phyloP scores from a whole-genome alignment of 495 filamentous ascomycete genomes.

The Cudoniella acicularis region DNA sequence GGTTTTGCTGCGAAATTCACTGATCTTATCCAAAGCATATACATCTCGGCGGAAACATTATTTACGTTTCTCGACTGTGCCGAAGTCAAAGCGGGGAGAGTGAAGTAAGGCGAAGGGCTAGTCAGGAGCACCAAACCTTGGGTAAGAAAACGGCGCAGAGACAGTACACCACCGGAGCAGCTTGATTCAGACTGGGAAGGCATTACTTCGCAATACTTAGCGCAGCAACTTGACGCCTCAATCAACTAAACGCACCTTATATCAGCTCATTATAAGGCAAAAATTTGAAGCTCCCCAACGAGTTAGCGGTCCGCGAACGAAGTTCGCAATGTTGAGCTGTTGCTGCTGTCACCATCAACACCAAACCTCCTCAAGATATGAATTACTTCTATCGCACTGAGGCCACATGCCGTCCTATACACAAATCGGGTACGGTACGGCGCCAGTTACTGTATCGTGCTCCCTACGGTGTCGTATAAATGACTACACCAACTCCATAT shows the following conservation, averaged over 20 bases:
- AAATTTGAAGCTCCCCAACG: slow-evolving; percentile 15
- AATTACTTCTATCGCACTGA: no score
- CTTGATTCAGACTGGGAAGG: slow-evolving; percentile 15
- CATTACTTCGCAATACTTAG: no score
- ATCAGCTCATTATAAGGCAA: slow-evolving; percentile 17
- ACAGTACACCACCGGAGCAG: slow-evolving; percentile 19
- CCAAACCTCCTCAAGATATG: no score
- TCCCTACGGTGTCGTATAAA: no score
- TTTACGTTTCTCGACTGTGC: slow-evolving; percentile 3
- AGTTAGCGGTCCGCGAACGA: slow-evolving; percentile 13
- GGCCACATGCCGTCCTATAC: no score
- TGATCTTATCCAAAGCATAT: slow-evolving; percentile 8
- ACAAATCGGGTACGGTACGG: no score
- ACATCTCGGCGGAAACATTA: slow-evolving; percentile 10
- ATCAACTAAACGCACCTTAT: slow-evolving; percentile 11
- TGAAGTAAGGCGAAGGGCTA: slow-evolving; percentile 9
- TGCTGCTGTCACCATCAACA: no score
- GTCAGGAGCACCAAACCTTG: slow-evolving; percentile 7
- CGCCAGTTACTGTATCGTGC: no score
- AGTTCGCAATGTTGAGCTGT: slow-evolving; percentile 21
- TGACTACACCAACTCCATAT: no score
- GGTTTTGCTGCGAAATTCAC: slow-evolving; percentile 2
- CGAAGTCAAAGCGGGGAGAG: slow-evolving; percentile 12
- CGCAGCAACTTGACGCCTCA: slow-evolving; percentile 9
- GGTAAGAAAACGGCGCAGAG: slow-evolving; percentile 17